These are phyloP conservation scores for Isabelozyma pseudorhagii DNA, from an alignment of 805 yeast species.

Conservation along the genomic window DNA sequence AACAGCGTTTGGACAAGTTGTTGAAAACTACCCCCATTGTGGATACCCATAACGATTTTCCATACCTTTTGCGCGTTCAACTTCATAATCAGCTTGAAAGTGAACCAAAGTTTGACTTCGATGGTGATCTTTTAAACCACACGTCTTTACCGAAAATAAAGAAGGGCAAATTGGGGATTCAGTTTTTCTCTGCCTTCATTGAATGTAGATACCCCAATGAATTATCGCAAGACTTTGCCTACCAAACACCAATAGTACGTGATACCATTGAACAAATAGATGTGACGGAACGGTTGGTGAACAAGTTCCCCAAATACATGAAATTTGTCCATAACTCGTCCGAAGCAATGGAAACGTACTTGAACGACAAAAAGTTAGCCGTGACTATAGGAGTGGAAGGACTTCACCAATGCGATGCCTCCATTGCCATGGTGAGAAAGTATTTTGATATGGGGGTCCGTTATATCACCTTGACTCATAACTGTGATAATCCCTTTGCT, in stretches of 20 bases:
- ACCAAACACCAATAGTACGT: conserved; percentile 42
- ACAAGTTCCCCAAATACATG: conserved; percentile 36
- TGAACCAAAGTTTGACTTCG: conserved; percentile 35
- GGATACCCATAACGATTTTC: conserved; percentile 52
- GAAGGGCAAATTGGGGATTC: conserved; percentile 46
- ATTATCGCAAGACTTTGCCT: conserved; percentile 43
- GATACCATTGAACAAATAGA: conserved; percentile 57
- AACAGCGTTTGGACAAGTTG: neutral
- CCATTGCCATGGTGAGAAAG: conserved; percentile 47
- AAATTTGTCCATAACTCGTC: conserved; percentile 38
- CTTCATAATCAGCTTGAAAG: conserved; percentile 36
- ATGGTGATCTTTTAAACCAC: conserved; percentile 33
- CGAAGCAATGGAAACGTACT: conserved; percentile 37
- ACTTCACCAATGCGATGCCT: conserved; percentile 49
- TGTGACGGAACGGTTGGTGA: conserved; percentile 43
- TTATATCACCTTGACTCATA: conserved; percentile 52
- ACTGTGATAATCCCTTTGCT: conserved; percentile 57
- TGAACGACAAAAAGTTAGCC: conserved; percentile 32
- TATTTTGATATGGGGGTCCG: conserved; percentile 51
- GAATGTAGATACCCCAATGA: conserved; percentile 43
- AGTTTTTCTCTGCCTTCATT: conserved; percentile 49
- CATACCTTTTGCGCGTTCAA: conserved; percentile 45
- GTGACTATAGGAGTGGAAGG: conserved; percentile 55
- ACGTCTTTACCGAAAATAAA: conserved; percentile 43
- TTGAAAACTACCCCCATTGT: conserved; percentile 31